These are phyloP conservation scores for Polymyxa betae DNA, from an alignment of 208 protist genomes.

Conservation along the genomic window DNA sequence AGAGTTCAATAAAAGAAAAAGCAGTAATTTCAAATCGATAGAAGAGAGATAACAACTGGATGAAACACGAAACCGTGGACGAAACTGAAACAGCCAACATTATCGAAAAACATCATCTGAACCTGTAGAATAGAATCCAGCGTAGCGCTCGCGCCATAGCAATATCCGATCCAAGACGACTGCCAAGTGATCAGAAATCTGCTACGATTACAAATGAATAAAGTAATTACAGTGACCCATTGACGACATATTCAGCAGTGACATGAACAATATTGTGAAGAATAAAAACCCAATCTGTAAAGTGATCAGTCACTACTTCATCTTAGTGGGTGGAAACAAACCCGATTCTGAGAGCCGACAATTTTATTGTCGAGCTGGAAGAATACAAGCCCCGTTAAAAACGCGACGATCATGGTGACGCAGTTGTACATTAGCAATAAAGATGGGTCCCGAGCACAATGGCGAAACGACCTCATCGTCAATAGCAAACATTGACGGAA, in stretches of 20 bases:
- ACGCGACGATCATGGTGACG: constrained; percentile 18
- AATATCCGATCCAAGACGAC: constrained; percentile 40
- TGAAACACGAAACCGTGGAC: too few species aligned
- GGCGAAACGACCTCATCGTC: constrained; percentile 22
- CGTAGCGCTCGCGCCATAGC: constrained; percentile 31
- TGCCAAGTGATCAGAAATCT: not conserved
- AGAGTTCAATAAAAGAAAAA: not conserved
- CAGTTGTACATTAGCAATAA: constrained; percentile 51
- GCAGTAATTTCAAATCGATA: too few species aligned
- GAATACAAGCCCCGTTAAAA: constrained; percentile 13
- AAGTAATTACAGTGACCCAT: constrained; percentile 40
- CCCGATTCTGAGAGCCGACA: constrained; percentile 16
- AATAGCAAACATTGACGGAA: not conserved
- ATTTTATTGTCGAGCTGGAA: not conserved
- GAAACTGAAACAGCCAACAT: too few species aligned
- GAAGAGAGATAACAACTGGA: too few species aligned
- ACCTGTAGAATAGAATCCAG: constrained; percentile 30
- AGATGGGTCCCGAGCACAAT: constrained; percentile 22
- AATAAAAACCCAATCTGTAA: constrained; percentile 25
- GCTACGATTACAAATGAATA: not conserved
- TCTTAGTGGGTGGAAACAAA: not conserved
- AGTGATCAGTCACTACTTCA: not conserved
- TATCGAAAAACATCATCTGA: too few species aligned
- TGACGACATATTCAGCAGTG: constrained; percentile 36
- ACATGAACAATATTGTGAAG: constrained; percentile 40